These are phyloP conservation scores for Biscutella auriculata DNA, from an alignment of 441 rosid species.

Conservation along the genomic window DNA sequence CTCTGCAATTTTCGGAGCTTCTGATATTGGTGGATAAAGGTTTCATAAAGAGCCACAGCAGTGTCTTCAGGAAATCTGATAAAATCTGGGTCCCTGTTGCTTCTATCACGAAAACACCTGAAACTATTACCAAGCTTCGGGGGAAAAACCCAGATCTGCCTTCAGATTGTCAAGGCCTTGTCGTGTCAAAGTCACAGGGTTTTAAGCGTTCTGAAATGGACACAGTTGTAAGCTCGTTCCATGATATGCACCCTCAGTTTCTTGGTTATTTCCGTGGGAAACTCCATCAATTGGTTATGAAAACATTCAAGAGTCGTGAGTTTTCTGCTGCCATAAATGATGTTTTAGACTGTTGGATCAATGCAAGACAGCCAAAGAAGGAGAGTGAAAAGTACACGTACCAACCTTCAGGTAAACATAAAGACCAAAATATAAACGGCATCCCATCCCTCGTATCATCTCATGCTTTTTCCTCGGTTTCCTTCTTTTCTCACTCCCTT, in stretches of 20 bases:
- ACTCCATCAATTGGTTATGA: conserved; percentile 95
- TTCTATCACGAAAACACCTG: conserved; percentile 35
- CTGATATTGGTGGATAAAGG: conserved; percentile 72
- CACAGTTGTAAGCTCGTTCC: conserved; percentile 35
- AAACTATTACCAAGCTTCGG: conserved; percentile 26
- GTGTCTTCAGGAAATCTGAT: conserved; percentile 84
- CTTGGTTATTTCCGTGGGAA: conserved; percentile 89
- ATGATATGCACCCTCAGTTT: conserved; percentile 78
- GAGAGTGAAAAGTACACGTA: conserved; percentile 69
- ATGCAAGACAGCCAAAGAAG: conserved; percentile 87
- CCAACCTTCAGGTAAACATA: conserved; percentile 62
- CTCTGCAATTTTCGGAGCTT: conserved; percentile 61
- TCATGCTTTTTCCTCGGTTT: background rate
- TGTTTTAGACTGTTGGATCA: conserved; percentile 96
- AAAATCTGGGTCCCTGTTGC: conserved; percentile 82
- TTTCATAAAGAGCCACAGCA: conserved; percentile 47
- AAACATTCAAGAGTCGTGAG: conserved; percentile 89
- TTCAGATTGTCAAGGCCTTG: conserved; percentile 31
- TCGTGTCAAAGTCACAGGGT: conserved; percentile 26
- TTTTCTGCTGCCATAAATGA: conserved; percentile 96
- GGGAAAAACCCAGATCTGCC: conserved; percentile 23
- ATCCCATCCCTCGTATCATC: background rate
- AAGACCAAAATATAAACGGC: background rate
- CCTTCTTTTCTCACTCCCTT: background rate
- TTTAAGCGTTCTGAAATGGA: conserved; percentile 20